phyloP scores from a whole-genome alignment of 164 flowering plant species.

The Nymphaea colorata region DNA sequence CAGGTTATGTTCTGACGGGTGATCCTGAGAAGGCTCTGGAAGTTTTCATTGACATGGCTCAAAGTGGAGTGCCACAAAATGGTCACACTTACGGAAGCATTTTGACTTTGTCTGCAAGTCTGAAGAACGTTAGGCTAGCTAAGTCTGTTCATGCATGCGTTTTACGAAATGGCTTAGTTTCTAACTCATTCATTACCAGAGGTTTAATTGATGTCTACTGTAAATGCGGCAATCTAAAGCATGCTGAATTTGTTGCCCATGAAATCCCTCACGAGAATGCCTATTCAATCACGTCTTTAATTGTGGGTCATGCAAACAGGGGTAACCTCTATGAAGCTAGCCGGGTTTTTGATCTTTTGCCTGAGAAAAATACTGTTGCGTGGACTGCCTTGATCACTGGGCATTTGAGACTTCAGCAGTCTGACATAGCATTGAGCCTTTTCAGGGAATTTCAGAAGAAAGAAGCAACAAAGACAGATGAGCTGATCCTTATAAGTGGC shows the following conservation, averaged over 20 bases:
- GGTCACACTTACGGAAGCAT: constrained; percentile 51
- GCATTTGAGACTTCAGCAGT: constrained; percentile 39
- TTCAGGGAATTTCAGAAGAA: constrained; percentile 23
- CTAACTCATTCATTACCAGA: constrained; percentile 46
- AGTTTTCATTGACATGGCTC: constrained; percentile 40
- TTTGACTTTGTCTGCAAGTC: constrained; percentile 48
- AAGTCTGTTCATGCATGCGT: constrained; percentile 58
- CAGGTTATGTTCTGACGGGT: constrained; percentile 54
- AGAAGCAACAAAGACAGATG: constrained; percentile 28
- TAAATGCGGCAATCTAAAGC: constrained; percentile 54
- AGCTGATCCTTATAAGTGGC: constrained; percentile 31
- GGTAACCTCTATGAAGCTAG: constrained; percentile 58
- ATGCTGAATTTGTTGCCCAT: constrained; percentile 40
- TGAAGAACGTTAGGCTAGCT: constrained; percentile 35
- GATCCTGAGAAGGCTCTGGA: constrained; percentile 27
- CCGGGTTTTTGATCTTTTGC: constrained; percentile 46
- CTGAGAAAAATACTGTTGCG: constrained; percentile 41
- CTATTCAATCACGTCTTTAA: constrained; percentile 48
- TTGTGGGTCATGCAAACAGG: constrained; percentile 41
- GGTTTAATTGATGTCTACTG: constrained; percentile 67
- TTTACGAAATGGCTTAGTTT: constrained; percentile 33
- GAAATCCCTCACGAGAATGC: constrained; percentile 18
- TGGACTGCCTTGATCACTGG: constrained; percentile 80
- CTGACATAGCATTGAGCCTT: constrained; percentile 46
- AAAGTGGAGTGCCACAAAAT: constrained; percentile 32